These are phyloP conservation scores for Dacryopinax primogenitus DNA, from an alignment of 768 basidiomycete genomes.

Conservation along the genomic window DNA sequence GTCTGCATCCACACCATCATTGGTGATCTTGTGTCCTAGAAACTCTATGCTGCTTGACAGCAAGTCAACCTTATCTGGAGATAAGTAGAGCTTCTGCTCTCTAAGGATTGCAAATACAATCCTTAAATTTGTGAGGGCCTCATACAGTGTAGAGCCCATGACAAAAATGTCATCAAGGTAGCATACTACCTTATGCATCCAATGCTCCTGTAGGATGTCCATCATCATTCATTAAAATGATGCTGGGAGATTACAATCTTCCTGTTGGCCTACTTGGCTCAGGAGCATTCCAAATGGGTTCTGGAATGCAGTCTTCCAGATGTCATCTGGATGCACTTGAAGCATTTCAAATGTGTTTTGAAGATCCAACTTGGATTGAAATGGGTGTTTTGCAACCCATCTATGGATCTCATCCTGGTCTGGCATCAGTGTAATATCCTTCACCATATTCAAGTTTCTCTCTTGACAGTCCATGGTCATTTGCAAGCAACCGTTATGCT, in stretches of 20 bases:
- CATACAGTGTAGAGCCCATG: slow-evolving; percentile 28
- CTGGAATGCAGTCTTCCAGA: slow-evolving; percentile 26
- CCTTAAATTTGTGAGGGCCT: slow-evolving; percentile 29
- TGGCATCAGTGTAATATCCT: slow-evolving; percentile 33
- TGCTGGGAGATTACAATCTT: slow-evolving; percentile 35
- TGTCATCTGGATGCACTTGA: not conserved
- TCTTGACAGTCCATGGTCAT: slow-evolving; percentile 29
- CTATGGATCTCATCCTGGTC: slow-evolving; percentile 31
- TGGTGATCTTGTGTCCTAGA: not conserved
- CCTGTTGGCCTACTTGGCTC: slow-evolving; percentile 34
- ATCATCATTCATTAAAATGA: slow-evolving; percentile 39
- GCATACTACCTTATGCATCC: slow-evolving; percentile 32
- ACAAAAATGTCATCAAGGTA: slow-evolving; percentile 39
- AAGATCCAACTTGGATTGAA: slow-evolving; percentile 19
- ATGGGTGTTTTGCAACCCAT: slow-evolving; percentile 26
- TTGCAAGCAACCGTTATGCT: slow-evolving; percentile 27
- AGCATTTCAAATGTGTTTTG: slow-evolving; percentile 12
- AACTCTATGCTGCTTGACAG: slow-evolving; percentile 27
- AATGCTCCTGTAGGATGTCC: slow-evolving; percentile 28
- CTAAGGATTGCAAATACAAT: slow-evolving; percentile 26
- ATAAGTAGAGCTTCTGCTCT: slow-evolving; percentile 26
- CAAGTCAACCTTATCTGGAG: slow-evolving; percentile 27
- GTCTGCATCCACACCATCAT: not conserved
- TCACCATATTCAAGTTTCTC: slow-evolving; percentile 32
- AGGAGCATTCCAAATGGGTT: slow-evolving; percentile 28